Evolutionary conservation across 2,329 filamentous ascomycete genomes (phyloP).

Genomic region (Pochonia chlamydosporia): DNA sequence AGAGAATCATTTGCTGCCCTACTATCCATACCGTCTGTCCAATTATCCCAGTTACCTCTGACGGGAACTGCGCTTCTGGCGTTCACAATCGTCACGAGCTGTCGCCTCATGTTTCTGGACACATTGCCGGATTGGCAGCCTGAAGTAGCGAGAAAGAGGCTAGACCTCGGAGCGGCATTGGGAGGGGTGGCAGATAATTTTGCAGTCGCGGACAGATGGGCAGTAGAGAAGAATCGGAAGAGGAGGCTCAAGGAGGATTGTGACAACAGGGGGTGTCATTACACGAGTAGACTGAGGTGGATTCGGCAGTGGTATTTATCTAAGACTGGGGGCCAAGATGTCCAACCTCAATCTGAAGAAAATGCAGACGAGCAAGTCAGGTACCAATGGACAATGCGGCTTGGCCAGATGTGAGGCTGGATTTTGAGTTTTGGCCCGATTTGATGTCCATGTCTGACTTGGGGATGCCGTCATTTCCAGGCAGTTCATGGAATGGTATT

Average conservation of each 20-base stretch:
- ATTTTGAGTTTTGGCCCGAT: conserved; percentile 23
- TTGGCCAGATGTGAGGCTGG: conserved; percentile 18
- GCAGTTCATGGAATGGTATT: background rate
- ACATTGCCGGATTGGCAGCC: conserved; percentile 30
- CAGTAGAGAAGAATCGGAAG: background rate
- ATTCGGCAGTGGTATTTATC: conserved; percentile 33
- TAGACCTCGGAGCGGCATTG: conserved; percentile 25
- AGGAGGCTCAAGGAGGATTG: conserved; percentile 17
- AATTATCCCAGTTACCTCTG: conserved; percentile 25
- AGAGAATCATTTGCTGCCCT: conserved; percentile 21
- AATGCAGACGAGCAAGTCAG: background rate
- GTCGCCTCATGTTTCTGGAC: conserved; percentile 29
- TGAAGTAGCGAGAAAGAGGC: conserved; percentile 21
- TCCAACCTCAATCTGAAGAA: conserved; percentile 8
- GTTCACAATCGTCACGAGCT: conserved; percentile 28
- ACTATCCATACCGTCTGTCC: conserved; percentile 17
- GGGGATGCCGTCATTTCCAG: background rate
- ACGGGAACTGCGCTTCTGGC: conserved; percentile 21
- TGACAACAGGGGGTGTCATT: conserved; percentile 23
- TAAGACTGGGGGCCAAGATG: conserved; percentile 15
- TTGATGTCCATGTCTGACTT: conserved; percentile 17
- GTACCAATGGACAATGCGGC: conserved; percentile 7
- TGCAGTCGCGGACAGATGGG: background rate
- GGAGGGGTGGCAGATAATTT: conserved; percentile 14
- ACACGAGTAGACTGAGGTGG: conserved; percentile 31